phyloP scores from a whole-genome alignment of 2,329 filamentous ascomycete genomes.

The Neonectria faginata region DNA sequence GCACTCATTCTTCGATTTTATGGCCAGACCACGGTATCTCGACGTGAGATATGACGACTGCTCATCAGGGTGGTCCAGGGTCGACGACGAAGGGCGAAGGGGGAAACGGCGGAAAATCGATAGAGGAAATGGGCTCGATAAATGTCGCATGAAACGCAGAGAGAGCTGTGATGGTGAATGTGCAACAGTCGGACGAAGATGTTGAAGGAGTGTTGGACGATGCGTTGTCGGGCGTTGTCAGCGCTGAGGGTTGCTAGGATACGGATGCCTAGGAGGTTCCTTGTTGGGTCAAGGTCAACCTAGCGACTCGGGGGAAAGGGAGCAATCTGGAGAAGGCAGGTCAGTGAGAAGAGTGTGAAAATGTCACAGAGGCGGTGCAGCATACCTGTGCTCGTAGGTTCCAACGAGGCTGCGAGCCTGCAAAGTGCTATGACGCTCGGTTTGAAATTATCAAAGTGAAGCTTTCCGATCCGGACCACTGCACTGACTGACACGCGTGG shows the following conservation, averaged over 20 bases:
- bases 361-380: background rate
- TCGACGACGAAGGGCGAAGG: background rate
- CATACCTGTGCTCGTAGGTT: slow-evolving; percentile 20
- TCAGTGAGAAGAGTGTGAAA: background rate
- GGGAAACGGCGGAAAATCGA: background rate
- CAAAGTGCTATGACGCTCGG: slow-evolving; percentile 29
- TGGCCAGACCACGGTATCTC: slow-evolving; percentile 19
- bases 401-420: slow-evolving; percentile 31
- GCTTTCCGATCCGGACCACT: slow-evolving; percentile 26
- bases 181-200: background rate
- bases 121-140: background rate
- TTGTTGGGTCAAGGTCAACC: slow-evolving; percentile 14
- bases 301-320: background rate
- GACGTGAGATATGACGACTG: slow-evolving; percentile 15
- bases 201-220: slow-evolving; percentile 6
- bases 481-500: slow-evolving; percentile 35
- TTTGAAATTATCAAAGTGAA: slow-evolving; percentile 37
- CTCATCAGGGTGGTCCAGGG: slow-evolving; percentile 22
- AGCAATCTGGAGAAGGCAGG: slow-evolving; percentile 3
- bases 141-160: background rate
- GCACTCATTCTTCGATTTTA: slow-evolving; percentile 38
- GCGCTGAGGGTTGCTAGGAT: slow-evolving; percentile 35
- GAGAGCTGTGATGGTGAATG: background rate
- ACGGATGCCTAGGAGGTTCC: slow-evolving; percentile 24
- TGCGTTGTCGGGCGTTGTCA: slow-evolving; percentile 22